Base-by-base conservation (phyloP, 208 protist species). In the Vickermania spadyakhi region DNA sequence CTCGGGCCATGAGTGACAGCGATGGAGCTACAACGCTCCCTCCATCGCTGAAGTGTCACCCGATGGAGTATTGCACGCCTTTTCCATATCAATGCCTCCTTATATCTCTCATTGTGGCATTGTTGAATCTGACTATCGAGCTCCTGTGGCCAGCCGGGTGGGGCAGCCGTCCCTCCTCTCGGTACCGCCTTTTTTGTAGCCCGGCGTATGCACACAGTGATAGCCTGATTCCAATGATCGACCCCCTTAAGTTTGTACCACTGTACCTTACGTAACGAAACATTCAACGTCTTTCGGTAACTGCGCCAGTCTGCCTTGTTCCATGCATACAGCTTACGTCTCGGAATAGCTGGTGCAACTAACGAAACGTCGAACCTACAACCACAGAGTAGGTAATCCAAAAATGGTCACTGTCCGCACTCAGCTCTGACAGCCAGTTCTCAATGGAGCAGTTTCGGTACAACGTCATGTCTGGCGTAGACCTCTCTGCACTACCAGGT, bases 11-110 rank as follows among this genome's bases (percentile, higher is more conserved):
- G n/a, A n/a, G n/a, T n/a, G n/a, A n/a, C n/a, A n/a, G n/a, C n/a
- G n/a, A n/a, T n/a, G n/a, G n/a, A n/a, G n/a, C n/a, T n/a, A n/a
- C n/a, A n/a, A n/a, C n/a, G n/a, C n/a, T n/a, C n/a, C n/a, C n/a
- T n/a, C n/a, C n/a, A n/a, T n/a, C n/a, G n/a, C n/a, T n/a, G n/a
- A n/a, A n/a, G n/a, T n/a, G n/a, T n/a, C n/a, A n/a, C n/a, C n/a
- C n/a, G n/a, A n/a, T n/a, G n/a, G n/a, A n/a, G n/a, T n/a, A n/a
- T n/a, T n/a, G n/a, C n/a, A n/a, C n/a, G 2, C 31, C 60, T 3
- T 58, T 23, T 18, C 49, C 31, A 31, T 58, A 52, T 3, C 50
- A 27, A 14, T 23, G 56, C 27, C 49, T 56, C 31, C 56, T 58
- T 2, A 18, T 21, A 11, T n/a, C 29, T 30, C 58, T 50, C 52